These are phyloP conservation scores for Solanum phureja DNA, from an alignment of 257 asterid genomes.

Conservation along the genomic window DNA sequence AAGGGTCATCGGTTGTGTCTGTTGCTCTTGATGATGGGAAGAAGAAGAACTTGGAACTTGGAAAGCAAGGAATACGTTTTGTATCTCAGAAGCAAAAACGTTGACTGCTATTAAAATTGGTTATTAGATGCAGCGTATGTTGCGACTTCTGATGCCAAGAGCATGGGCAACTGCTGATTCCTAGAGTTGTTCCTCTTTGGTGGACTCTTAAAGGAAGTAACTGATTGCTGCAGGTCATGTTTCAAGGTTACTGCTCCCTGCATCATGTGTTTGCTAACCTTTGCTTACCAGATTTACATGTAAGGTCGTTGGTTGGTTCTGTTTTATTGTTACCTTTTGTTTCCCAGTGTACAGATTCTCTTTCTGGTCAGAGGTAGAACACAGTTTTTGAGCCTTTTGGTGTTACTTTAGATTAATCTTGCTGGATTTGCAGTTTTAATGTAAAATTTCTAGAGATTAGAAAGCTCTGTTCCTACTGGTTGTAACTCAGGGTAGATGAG, in stretches of 20 bases:
- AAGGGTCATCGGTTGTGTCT: constrained; percentile 61
- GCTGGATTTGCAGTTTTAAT: neutral
- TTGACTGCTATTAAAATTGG: constrained; percentile 5
- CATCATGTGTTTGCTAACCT: constrained; percentile 6
- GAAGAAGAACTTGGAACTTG: constrained; percentile 69
- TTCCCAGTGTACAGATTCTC: neutral
- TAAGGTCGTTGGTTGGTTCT: neutral
- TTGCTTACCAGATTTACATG: neutral
- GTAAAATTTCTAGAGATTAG: neutral
- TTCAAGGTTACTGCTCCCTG: neutral
- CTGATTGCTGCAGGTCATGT: neutral
- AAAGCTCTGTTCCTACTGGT: neutral
- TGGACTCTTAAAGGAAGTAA: too few relatives aligned
- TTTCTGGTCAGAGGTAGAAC: neutral
- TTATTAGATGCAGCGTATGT: neutral
- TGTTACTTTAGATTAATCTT: neutral
- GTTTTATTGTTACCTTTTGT: too few relatives aligned
- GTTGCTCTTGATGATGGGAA: constrained; percentile 35
- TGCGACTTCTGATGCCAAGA: neutral
- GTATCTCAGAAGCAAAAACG: constrained; percentile 78
- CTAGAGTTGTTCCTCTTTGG: neutral
- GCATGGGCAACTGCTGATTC: neutral
- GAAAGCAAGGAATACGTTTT: constrained; percentile 93
- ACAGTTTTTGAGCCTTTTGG: neutral
- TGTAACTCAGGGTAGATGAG: neutral